Conservation (phyloP, 257 asterid species). For the Gentiana straminea region DNA sequence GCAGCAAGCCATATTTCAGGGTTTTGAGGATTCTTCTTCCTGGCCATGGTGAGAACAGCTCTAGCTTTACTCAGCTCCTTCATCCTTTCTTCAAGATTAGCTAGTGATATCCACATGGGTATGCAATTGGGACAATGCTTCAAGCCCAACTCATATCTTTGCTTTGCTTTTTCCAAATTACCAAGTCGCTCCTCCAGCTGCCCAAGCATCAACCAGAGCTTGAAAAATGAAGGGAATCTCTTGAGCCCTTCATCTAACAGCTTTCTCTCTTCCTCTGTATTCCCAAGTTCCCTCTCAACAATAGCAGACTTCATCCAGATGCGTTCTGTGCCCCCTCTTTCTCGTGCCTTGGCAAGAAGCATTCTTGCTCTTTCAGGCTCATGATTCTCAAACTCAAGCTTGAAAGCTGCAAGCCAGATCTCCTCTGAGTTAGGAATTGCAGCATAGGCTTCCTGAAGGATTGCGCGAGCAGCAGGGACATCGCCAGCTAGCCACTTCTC, state of each 20-base stretch:
- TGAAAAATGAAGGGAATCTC: constrained; percentile 66
- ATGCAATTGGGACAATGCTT: constrained; percentile 58
- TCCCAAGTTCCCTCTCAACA: constrained; percentile 82
- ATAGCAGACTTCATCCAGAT: constrained; percentile 97
- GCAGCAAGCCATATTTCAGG: constrained; percentile 97
- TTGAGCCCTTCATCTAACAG: constrained; percentile 70
- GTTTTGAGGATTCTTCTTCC: constrained; percentile 69
- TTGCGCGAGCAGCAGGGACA: constrained; percentile 89
- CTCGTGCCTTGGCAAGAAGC: constrained; percentile 90
- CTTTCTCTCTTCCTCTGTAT: constrained; percentile 60
- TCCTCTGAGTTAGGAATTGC: constrained; percentile 95
- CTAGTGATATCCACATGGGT: constrained; percentile 80
- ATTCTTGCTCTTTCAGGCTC: constrained; percentile 84
- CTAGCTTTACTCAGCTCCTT: constrained; percentile 68
- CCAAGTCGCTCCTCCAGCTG: constrained; percentile 76
- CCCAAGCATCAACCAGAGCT: constrained; percentile 86
- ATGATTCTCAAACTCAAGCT: constrained; percentile 93
- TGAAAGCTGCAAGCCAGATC: constrained; percentile 97
- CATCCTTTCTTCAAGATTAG: constrained; percentile 65
- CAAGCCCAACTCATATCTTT: constrained; percentile 52
- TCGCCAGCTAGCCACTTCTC: constrained; percentile 99
- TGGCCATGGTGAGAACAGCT: constrained; percentile 71
- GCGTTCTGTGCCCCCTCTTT: constrained; percentile 78
- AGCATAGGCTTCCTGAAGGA: constrained; percentile 90
- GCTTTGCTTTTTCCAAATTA: constrained; percentile 54